Percentiles rank a stretch among this genome's conserved stretches.
These are phyloP conservation scores for Saccharomycopsis sp. DNA, from an alignment of 805 yeast species.

Conservation along the genomic window DNA sequence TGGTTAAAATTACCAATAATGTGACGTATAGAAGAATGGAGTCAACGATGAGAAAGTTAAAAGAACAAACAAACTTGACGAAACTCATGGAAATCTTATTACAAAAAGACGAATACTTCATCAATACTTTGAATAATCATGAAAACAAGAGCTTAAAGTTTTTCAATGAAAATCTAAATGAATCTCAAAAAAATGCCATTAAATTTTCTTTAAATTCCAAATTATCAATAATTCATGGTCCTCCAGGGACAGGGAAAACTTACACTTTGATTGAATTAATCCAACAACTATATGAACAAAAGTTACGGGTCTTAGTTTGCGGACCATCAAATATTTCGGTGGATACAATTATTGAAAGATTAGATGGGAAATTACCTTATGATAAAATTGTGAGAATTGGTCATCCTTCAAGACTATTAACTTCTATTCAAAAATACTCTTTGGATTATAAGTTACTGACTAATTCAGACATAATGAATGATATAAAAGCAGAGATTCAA, in stretches of 20 bases:
- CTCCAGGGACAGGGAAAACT: slow-evolving; percentile 79
- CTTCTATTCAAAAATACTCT: slow-evolving; percentile 55
- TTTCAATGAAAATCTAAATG: slow-evolving; percentile 33
- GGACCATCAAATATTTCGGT: slow-evolving; percentile 93
- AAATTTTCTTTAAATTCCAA: slow-evolving; percentile 52
- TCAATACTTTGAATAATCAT: slow-evolving; percentile 21
- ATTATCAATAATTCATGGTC: slow-evolving; percentile 57
- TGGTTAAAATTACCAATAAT: slow-evolving; percentile 47
- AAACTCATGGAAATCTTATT: slow-evolving; percentile 32
- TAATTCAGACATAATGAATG: slow-evolving; percentile 54
- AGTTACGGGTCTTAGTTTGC: slow-evolving; percentile 58
- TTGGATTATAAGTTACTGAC: no score
- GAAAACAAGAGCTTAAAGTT: slow-evolving; percentile 22
- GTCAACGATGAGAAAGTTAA: slow-evolving; percentile 57
- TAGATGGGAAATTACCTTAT: slow-evolving; percentile 35
- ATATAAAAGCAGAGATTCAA: slow-evolving; percentile 62
- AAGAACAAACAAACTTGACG: slow-evolving; percentile 34
- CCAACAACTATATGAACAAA: slow-evolving; percentile 48
- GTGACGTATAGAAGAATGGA: slow-evolving; percentile 72
- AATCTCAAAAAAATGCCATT: slow-evolving; percentile 67
- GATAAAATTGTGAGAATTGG: slow-evolving; percentile 69
- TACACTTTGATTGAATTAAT: slow-evolving; percentile 76
- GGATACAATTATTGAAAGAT: slow-evolving; percentile 79
- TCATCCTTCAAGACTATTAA: slow-evolving; percentile 80
- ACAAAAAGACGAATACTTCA: slow-evolving; percentile 33